Percentiles rank a stretch among this genome's conserved stretches.
phyloP scores from a whole-genome alignment of 169 alveolate genomes.

The Plasmodium cynomolgi region DNA sequence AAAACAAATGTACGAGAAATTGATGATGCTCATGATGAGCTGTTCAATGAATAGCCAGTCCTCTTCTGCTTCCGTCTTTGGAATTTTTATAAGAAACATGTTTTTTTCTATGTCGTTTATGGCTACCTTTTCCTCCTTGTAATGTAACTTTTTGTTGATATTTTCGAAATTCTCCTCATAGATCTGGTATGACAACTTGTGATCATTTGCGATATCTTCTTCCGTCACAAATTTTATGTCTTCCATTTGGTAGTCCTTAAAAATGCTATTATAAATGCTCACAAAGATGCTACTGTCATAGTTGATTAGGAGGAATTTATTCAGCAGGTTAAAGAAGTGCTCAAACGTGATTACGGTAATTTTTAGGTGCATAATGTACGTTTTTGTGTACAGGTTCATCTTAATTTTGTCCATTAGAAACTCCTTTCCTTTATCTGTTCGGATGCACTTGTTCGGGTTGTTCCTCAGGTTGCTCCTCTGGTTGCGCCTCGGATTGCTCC shows the following conservation, averaged over 20 bases:
- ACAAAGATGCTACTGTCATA: slow-evolving; percentile 39
- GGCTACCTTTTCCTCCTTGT: slow-evolving; percentile 39
- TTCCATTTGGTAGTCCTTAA: slow-evolving; percentile 33
- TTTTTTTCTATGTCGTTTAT: slow-evolving; percentile 45
- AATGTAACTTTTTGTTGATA: slow-evolving; percentile 27
- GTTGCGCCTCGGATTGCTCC: background rate
- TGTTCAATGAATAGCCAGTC: slow-evolving; percentile 70
- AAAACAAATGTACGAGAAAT: slow-evolving; percentile 68
- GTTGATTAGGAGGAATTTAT: slow-evolving; percentile 54
- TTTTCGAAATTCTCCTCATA: slow-evolving; percentile 60
- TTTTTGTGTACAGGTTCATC: slow-evolving; percentile 46
- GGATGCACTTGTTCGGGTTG: background rate
- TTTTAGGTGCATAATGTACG: slow-evolving; percentile 73
- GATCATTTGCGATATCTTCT: slow-evolving; percentile 32
- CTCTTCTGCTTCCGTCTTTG: slow-evolving; percentile 37
- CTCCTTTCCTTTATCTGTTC: slow-evolving; percentile 3
- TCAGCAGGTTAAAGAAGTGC: slow-evolving; percentile 66
- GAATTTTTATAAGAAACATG: slow-evolving; percentile 31
- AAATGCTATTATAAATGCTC: slow-evolving; percentile 68
- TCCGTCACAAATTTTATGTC: slow-evolving; percentile 45
- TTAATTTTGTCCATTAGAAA: slow-evolving; percentile 33
- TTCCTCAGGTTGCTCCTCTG: no score
- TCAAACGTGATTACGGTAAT: slow-evolving; percentile 60
- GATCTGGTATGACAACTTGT: background rate
- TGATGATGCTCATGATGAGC: slow-evolving; percentile 67